Percentiles rank a stretch among this genome's conserved stretches.
Conservation (phyloP, 2,329 filamentous ascomycete genomes). For the Hypoxylon sp. region DNA sequence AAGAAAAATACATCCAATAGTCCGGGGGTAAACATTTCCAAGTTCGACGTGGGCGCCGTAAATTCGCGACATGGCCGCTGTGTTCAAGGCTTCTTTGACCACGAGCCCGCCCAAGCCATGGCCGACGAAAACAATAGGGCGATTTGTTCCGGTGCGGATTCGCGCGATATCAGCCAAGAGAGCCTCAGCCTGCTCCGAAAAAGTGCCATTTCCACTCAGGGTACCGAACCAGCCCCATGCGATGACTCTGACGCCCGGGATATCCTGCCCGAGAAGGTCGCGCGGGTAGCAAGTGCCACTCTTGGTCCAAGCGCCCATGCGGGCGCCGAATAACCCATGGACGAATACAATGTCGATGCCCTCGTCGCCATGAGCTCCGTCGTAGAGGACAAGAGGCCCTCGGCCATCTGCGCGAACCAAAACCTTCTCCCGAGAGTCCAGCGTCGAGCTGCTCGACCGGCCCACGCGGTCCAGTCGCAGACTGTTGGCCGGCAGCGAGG, state of each 20-base stretch:
- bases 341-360: slow-evolving; percentile 50
- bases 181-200: slow-evolving; percentile 47
- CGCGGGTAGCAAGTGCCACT: slow-evolving; percentile 49
- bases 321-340: slow-evolving; percentile 48
- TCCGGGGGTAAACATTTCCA: slow-evolving; percentile 49
- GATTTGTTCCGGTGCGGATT: slow-evolving; percentile 43
- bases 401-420: slow-evolving; percentile 44
- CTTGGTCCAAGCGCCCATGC: slow-evolving; percentile 45
- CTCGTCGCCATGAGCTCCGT: slow-evolving; percentile 44
- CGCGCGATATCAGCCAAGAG: slow-evolving; percentile 47
- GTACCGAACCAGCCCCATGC: slow-evolving; percentile 48
- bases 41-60: slow-evolving; percentile 50
- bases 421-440: slow-evolving; percentile 46
- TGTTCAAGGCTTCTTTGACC: slow-evolving; percentile 49
- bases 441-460: slow-evolving; percentile 46
- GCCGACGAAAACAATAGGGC: slow-evolving; percentile 49
- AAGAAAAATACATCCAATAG: slow-evolving; percentile 49
- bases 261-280: slow-evolving; percentile 47
- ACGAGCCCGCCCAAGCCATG: slow-evolving; percentile 50
- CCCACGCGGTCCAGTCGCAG: slow-evolving; percentile 47
- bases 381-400: slow-evolving; percentile 45
- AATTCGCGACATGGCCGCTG: slow-evolving; percentile 48
- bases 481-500: slow-evolving; percentile 31
- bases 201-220: slow-evolving; percentile 41
- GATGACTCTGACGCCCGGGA: slow-evolving; percentile 46